Base-by-base conservation (phyloP, 1,284 basidiomycete genomes). In the Schizophyllum amplum region DNA sequence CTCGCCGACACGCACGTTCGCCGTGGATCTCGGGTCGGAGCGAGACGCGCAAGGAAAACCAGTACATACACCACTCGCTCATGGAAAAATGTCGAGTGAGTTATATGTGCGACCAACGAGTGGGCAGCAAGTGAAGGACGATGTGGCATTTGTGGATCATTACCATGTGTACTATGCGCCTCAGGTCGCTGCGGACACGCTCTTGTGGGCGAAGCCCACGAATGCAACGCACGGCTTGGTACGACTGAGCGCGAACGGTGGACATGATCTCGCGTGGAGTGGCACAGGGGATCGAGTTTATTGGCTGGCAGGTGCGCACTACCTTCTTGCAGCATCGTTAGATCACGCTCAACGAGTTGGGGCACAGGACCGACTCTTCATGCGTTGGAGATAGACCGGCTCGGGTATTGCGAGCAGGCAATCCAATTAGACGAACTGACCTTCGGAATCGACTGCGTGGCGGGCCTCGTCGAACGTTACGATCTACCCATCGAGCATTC, bases 171-270 rank as follows among this genome's bases (percentile, higher is more conserved):
- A 86, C 65, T 67, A 82, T 57, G 77, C 73, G 0, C 72, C 75
- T 9, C 62, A 69, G 5, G 67, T 80, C 20, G 65, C 70, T 23
- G 61, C 70, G 2, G 73, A 72, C 21, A 72, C 75, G 22, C 71
- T 74, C 1, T 68, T 88, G 4, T 88, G 84, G 84, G 82, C 83
- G 54, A 86, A 82, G 64, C 86, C 86, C 1, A 81, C 76, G 1
- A 84, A 83, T 61, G 78, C 83, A 4, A 84, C 84, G 5, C 73
- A 73, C 49, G 81, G 80, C 2, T 65, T 88, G 54, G 75, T 76
- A 5, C 76, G 85, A 51, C 59, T 88, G 59, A 86, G 84, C 63
- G 64, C 84, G 57, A 84, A 89, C 65, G 86, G 87, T 20, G 87
- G 86, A 0, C 87, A 89, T 64, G 81, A 83, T 66, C 64, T 88